Conservation (phyloP, 257 asterid species). For the Nicotiana knightiana region DNA sequence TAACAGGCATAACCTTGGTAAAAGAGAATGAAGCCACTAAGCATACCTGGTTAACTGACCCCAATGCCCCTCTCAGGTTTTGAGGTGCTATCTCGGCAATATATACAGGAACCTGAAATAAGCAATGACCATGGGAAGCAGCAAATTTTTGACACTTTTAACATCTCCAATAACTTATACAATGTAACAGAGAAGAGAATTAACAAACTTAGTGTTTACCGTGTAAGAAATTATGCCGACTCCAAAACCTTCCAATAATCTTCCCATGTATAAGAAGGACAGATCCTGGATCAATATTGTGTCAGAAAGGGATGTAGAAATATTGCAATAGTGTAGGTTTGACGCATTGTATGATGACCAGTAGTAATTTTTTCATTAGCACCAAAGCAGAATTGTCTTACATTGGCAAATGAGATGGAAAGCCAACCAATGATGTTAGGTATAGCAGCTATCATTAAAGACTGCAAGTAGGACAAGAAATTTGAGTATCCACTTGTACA, state of each 20-base stretch:
- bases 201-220: conserved; percentile 28
- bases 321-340: neutral
- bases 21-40: neutral
- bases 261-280: conserved; percentile 94
- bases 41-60: conserved; percentile 88
- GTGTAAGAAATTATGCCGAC: conserved; percentile 88
- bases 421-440: conserved; percentile 99
- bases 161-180: neutral
- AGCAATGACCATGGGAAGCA: conserved; percentile 4
- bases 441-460: conserved; percentile 78
- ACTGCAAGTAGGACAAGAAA: conserved; percentile 37
- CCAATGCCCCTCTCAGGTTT: conserved; percentile 74
- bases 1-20: neutral
- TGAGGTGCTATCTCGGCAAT: conserved; percentile 95
- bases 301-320: neutral
- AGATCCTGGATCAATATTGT: conserved; percentile 36
- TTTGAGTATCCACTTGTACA: neutral
- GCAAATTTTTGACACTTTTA: neutral
- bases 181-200: conserved; percentile 9
- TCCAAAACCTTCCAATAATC: conserved; percentile 94
- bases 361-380: neutral
- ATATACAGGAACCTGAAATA: conserved; percentile 76
- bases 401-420: conserved; percentile 72
- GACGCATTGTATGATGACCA: neutral
- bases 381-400: conserved; percentile 25